Conservation (phyloP, 2,329 filamentous ascomycete genomes). For the Aurifilum marmelostoma region DNA sequence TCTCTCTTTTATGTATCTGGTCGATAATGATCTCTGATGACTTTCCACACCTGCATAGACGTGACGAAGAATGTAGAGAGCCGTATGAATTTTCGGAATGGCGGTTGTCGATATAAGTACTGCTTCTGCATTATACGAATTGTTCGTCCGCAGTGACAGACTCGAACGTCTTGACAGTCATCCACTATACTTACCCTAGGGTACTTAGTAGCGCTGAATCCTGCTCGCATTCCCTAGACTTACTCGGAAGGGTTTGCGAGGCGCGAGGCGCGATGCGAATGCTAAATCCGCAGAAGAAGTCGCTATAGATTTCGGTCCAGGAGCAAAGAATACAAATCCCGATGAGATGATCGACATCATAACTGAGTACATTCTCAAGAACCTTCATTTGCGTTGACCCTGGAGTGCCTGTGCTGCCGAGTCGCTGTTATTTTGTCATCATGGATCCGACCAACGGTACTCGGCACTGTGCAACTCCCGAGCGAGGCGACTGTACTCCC, state of each 20-base stretch:
- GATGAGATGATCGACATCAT: not conserved
- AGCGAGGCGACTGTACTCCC: not conserved
- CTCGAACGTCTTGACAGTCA: no score
- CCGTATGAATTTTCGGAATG: not conserved
- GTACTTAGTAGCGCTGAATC: constrained; percentile 1
- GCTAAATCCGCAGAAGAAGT: not conserved
- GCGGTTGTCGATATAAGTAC: not conserved
- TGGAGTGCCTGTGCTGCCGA: no score
- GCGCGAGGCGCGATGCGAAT: not conserved
- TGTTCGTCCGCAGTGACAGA: not conserved
- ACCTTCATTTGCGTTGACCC: no score
- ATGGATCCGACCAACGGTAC: not conserved
- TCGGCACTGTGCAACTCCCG: not conserved
- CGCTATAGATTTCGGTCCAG: not conserved
- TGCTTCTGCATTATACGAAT: not conserved
- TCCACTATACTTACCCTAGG: not conserved
- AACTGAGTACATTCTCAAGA: no score
- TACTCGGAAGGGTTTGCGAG: not conserved
- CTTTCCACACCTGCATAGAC: no score
- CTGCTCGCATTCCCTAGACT: not conserved
- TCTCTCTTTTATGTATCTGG: not conserved
- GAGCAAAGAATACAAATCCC: not conserved
- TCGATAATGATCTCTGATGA: no score
- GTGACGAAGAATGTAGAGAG: not conserved
- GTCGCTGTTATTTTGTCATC: not conserved